phyloP scores from a whole-genome alignment of 305 asterid genomes.

The Ajuga reptans region DNA sequence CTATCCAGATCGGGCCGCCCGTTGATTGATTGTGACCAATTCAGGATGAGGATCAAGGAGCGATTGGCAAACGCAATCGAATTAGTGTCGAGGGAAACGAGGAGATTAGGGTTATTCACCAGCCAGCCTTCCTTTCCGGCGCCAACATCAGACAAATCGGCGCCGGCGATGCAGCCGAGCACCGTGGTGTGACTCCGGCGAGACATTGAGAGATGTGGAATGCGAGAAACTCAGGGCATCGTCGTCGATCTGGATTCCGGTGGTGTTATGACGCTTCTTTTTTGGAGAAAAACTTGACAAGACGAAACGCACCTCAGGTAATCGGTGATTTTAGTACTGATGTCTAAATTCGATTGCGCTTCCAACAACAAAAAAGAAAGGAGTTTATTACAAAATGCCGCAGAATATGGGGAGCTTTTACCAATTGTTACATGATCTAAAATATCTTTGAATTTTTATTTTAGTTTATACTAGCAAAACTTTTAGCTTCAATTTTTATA shows the following conservation, averaged over 20 bases:
- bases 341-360: too few species aligned
- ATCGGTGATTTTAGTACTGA: not conserved
- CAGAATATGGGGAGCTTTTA: too few species aligned
- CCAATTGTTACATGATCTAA: too few species aligned
- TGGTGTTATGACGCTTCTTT: not conserved
- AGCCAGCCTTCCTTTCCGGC: slow-evolving; percentile 94
- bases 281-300: not conserved
- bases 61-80: slow-evolving; percentile 69
- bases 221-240: slow-evolving; percentile 20
- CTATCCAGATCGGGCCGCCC: slow-evolving; percentile 34
- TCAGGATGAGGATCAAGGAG: slow-evolving; percentile 54
- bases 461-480: too few species aligned
- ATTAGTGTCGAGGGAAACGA: slow-evolving; percentile 65
- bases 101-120: slow-evolving; percentile 54
- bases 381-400: too few species aligned
- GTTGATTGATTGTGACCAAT: slow-evolving; percentile 40
- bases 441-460: too few species aligned
- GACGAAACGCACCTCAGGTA: not conserved
- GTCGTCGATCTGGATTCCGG: slow-evolving; percentile 20
- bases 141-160: slow-evolving; percentile 60
- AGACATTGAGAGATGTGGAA: slow-evolving; percentile 38
- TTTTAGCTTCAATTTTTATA: too few species aligned
- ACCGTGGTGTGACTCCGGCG: slow-evolving; percentile 69
- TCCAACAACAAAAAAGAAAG: too few species aligned
- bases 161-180: slow-evolving; percentile 71